Base-by-base conservation (phyloP, 2,329 filamentous ascomycete species). In the Xylaria sp. region DNA sequence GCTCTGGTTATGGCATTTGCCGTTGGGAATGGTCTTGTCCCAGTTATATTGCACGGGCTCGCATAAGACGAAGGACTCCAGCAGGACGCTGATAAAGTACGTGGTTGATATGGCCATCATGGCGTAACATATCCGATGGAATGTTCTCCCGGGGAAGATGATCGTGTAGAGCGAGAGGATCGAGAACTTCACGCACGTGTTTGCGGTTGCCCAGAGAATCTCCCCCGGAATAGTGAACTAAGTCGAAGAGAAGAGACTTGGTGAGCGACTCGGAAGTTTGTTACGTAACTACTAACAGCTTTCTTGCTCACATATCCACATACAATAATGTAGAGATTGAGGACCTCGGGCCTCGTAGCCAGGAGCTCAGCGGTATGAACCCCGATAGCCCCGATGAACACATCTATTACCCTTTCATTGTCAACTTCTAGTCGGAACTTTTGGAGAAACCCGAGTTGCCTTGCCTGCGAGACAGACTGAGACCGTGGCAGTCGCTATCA, bases 91-190 rank as follows among this genome's bases (percentile, higher is more conserved):
- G 8, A 63, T 35, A 14, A 61, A 61, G n/a, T 61, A 64, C 2
- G 51, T 49, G 3, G 38, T 11, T 1, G 60, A 35, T 7, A 62
- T 11, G 2, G 9, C 37, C 56, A 69, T 67, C 2, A 35, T 42
- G 3, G 3, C 52, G 33, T 66, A 60, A 33, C 60, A 67, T 3
- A 61, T 35, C 5, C 45, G 28, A 11, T 4, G 3, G 15, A 65
- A 63, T 11, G 2, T 52, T 6, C 23, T 61, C 7, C 4, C 23
- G 2, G 61, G 61, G 31, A 69, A 69, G 6, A 69, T 7, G 17
- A 19, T 49, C 9, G 52, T 67, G 28, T 67, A 66, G n/a, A 68
- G 31, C 14, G 66, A 66, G 4, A 66, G 42, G 4, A 68, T 66
- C 15, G 64, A 68, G 12, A 66, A 46, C 45, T 66, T 68, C 17